Percentiles rank a stretch among this genome's conserved stretches.
phyloP scores from a whole-genome alignment of 2,329 filamentous ascomycete species.

The Xylariales sp. region DNA sequence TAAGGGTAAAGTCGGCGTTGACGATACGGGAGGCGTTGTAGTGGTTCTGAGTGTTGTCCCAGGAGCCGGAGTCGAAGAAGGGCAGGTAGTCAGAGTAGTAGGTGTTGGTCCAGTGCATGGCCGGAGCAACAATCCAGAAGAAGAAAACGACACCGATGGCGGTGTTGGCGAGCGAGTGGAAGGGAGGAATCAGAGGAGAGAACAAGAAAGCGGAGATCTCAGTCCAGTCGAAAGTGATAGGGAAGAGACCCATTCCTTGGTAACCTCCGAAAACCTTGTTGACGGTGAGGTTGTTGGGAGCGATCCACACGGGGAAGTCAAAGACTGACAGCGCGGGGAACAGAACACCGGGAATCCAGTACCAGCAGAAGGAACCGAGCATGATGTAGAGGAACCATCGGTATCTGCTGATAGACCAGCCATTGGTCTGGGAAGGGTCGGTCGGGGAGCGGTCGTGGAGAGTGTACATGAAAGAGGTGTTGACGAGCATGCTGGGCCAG shows the following conservation, averaged over 20 bases:
- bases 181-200: constrained; percentile 28
- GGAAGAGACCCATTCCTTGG: constrained; percentile 35
- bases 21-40: constrained; percentile 52
- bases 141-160: constrained; percentile 36
- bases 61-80: constrained; percentile 48
- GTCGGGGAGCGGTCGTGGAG: constrained; percentile 36
- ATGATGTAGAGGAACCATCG: constrained; percentile 40
- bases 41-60: constrained; percentile 48
- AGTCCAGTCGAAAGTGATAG: constrained; percentile 35
- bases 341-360: constrained; percentile 49
- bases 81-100: constrained; percentile 51
- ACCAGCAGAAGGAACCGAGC: constrained; percentile 41
- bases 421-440: constrained; percentile 33
- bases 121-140: constrained; percentile 38
- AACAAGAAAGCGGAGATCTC: constrained; percentile 25
- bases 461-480: constrained; percentile 41
- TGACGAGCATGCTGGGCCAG: constrained; percentile 44
- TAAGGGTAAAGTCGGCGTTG: constrained; percentile 40
- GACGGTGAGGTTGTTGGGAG: constrained; percentile 39
- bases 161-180: constrained; percentile 36
- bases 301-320: constrained; percentile 41
- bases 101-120: constrained; percentile 39
- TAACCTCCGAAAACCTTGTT: constrained; percentile 46
- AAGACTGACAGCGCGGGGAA: constrained; percentile 45
- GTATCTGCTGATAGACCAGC: constrained; percentile 41